Base-by-base conservation (phyloP, 1,139 yeast species). In the Pichia sp. region DNA sequence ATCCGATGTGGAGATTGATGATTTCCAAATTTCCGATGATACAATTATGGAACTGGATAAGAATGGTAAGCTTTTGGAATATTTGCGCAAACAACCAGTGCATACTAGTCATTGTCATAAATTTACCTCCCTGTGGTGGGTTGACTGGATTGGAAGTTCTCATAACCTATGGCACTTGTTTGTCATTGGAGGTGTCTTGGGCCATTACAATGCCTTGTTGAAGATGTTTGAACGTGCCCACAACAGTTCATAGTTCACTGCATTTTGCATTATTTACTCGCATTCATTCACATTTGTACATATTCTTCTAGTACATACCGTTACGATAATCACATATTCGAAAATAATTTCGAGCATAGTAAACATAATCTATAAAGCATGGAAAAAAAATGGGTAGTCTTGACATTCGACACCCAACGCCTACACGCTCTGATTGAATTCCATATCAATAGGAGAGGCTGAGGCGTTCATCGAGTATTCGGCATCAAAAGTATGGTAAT, bases 151-250 rank as follows among this genome's bases (percentile, higher is more conserved):
- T 21, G 67, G 78, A 42, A 71, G 77, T 25, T 85, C 96, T 34
- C 98, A 91, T 59, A 87, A 86, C 52, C 64, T 91, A 24, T 91
- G 98, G 98, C 98, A 91, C 60, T 58, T 86, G 14, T 85, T 84
- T 55, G 98, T 91, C 29, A 73, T 91, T 26, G 69, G 83, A 26
- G 98, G 98, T 2, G 76, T 87, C 18, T 62, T 84, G 40, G 94
- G 93, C 26, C 96, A 88, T 59, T 91, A 88, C 58, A 64, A 66
- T 38, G 87, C 93, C 19, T 66, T 86, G 21, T 64, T 85, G 45
- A 77, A 74, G 41, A 79, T 87, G 80, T 78, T 80, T 46, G 61
- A 58, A 26, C 39, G 39, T 32, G 39, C 42, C 3, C 33, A 33
- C 14, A n/a, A n/a, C n/a, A n/a, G n/a, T n/a, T n/a, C n/a, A n/a